Percentiles rank a stretch among this genome's conserved stretches.
Conservation (phyloP, 2,329 filamentous ascomycete genomes). For the Aureobasidium lini region DNA sequence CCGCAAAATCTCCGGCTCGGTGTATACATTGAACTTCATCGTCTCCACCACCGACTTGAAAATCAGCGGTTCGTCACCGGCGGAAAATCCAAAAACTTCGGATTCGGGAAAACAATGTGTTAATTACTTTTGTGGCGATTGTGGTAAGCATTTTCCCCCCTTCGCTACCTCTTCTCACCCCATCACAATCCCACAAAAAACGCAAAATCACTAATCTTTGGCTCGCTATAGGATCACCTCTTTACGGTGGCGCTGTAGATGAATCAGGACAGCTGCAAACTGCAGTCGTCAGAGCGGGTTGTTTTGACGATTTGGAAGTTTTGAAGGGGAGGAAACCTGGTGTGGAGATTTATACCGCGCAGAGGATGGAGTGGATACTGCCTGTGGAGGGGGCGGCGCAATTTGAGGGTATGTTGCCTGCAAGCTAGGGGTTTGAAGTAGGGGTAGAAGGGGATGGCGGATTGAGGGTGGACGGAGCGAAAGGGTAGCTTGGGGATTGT, state of each 20-base stretch:
- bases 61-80: conserved; percentile 41
- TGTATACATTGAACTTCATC: conserved; percentile 45
- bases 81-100: conserved; percentile 41
- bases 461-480: too few relatives aligned
- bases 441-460: too few relatives aligned
- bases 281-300: conserved; percentile 33
- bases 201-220: not conserved
- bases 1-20: conserved; percentile 45
- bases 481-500: too few relatives aligned
- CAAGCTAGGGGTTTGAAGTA: too few relatives aligned
- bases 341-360: conserved; percentile 34
- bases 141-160: conserved; percentile 38
- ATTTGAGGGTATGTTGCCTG: conserved; percentile 32
- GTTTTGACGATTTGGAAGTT: conserved; percentile 34
- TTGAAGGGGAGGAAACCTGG: conserved; percentile 32
- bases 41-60: conserved; percentile 38
- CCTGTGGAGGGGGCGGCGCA: conserved; percentile 34
- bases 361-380: conserved; percentile 34
- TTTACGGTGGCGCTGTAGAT: conserved; percentile 27
- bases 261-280: conserved; percentile 29
- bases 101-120: conserved; percentile 49
- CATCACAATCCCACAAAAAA: too few relatives aligned
- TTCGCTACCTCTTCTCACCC: too few relatives aligned
- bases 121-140: conserved; percentile 52
- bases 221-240: conserved; percentile 21